Evolutionary conservation across 2,329 filamentous ascomycete species (phyloP), one percentile per base, ranked within the genome.

Genomic region (Monosporascus sp.): DNA sequence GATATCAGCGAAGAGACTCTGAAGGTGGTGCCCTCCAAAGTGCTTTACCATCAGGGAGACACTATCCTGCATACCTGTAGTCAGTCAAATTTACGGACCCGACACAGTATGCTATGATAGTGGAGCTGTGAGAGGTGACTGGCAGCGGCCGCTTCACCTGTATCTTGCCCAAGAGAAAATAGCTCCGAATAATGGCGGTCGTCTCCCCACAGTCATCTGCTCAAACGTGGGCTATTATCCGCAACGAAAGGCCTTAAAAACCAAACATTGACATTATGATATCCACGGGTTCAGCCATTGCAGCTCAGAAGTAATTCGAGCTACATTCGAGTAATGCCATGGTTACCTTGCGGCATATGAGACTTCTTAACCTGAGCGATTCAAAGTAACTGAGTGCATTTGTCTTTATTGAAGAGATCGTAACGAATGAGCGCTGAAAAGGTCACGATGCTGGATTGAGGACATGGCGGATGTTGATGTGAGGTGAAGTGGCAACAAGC

Each of bases 91-190:
- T 56, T 46, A 41, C 49, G 38, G 48, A 38, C 53, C 50, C 52
- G 36, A 47, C 50, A 52, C 50, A 49, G 57, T 39, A 49, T 36
- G 50, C 41, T 45, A 55, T 54, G 46, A 49, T 56, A n/a, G 52
- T 53, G 53, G 56, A 57, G 39, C 51, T 48, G 44, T 44, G 49
- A 51, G 55, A 48, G 48, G 43, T 49, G 54, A 51, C 51, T 45
- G 58, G 56, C 50, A 60, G 52, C 54, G 55, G 57, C 58, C 55
- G 57, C 59, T 57, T 58, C 51, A 55, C 57, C 24, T 55, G 54
- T 54, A 54, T 59, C 55, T 60, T 45, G 57, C 58, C 50, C 54
- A 36, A 39, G 51, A 56, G 49, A 56, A 52, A 53, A 59, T 55
- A 31, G 35, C 49, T 47, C 25, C 48, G 22, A 49, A 56, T 44